Evolutionary conservation across 1,284 basidiomycete species (phyloP).

Genomic region (Ceratobasidium theobromae): DNA sequence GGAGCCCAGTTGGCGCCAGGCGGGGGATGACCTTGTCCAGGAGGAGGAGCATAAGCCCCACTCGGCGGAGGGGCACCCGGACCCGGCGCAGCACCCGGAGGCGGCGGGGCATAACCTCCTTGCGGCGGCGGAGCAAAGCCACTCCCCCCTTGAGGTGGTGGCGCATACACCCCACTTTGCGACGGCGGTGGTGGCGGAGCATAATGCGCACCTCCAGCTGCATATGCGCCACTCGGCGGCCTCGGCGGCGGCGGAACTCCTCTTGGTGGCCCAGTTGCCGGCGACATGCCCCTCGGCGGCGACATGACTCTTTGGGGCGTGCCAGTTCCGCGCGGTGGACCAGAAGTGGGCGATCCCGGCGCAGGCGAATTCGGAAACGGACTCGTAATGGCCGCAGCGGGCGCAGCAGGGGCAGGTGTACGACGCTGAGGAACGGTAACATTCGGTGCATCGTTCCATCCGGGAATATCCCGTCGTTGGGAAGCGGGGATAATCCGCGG

Average conservation of each 20-base stretch:
- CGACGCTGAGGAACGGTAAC: slow-evolving; percentile 52
- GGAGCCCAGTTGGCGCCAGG: slow-evolving; percentile 28
- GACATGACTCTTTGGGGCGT: slow-evolving; percentile 34
- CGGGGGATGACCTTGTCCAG: slow-evolving; percentile 31
- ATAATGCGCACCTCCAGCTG: background rate
- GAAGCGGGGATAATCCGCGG: slow-evolving; percentile 47
- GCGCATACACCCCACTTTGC: slow-evolving; percentile 40
- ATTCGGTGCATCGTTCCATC: slow-evolving; percentile 90
- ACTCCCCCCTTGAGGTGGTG: slow-evolving; percentile 40
- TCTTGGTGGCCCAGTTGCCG: slow-evolving; percentile 35
- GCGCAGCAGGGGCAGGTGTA: slow-evolving; percentile 56
- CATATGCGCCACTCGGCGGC: slow-evolving; percentile 34
- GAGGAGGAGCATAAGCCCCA: slow-evolving; percentile 43
- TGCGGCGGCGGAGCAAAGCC: slow-evolving; percentile 34
- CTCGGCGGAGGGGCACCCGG: slow-evolving; percentile 40
- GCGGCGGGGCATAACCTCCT: slow-evolving; percentile 47
- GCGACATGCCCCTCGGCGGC: slow-evolving; percentile 43
- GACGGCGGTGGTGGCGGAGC: slow-evolving; percentile 34
- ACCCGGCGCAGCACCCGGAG: slow-evolving; percentile 47
- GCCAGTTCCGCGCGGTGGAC: slow-evolving; percentile 38
- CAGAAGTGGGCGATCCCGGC: slow-evolving; percentile 47
- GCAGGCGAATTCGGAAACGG: slow-evolving; percentile 79
- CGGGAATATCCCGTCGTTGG: slow-evolving; percentile 67
- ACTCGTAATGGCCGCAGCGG: slow-evolving; percentile 74
- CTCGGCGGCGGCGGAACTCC: slow-evolving; percentile 40